phyloP scores from a whole-genome alignment of 2,329 filamentous ascomycete genomes.

The Colletotrichum scovillei region DNA sequence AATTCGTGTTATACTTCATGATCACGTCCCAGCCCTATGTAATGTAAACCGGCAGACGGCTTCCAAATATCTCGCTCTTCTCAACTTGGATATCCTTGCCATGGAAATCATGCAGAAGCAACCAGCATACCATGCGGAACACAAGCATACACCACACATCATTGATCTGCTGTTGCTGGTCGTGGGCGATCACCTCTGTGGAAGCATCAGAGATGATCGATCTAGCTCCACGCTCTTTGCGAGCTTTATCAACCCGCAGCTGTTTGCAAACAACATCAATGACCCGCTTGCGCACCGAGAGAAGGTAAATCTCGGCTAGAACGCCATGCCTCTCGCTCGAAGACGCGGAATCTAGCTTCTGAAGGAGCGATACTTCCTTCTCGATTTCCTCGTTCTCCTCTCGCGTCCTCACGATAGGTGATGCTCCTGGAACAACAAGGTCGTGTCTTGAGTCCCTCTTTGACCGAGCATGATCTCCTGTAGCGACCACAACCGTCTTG shows the following conservation, averaged over 20 bases:
- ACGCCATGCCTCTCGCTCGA: constrained; percentile 23
- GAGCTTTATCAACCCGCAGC: background rate
- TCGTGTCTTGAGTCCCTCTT: background rate
- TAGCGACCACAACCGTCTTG: background rate
- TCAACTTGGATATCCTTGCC: constrained; percentile 47
- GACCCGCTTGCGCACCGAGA: constrained; percentile 18
- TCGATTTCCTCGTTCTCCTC: background rate
- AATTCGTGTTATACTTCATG: background rate
- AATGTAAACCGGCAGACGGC: constrained; percentile 50
- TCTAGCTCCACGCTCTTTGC: constrained; percentile 1
- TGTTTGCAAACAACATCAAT: constrained; percentile 17
- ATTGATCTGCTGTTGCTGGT: constrained; percentile 24
- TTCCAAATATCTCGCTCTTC: constrained; percentile 48
- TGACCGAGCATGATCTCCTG: background rate
- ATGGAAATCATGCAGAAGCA: constrained; percentile 51
- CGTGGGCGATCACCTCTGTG: background rate
- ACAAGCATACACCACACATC: constrained; percentile 49
- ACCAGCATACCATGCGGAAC: constrained; percentile 52
- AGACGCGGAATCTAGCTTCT: constrained; percentile 21
- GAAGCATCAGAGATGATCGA: constrained; percentile 22
- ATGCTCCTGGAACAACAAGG: background rate
- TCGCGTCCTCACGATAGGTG: background rate
- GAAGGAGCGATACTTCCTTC: constrained; percentile 22
- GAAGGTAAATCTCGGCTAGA: constrained; percentile 22
- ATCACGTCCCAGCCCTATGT: background rate